Evolutionary conservation across 345 rosid species (phyloP), one percentile per base, ranked within the genome.

Genomic region (Moricandia arvensis): DNA sequence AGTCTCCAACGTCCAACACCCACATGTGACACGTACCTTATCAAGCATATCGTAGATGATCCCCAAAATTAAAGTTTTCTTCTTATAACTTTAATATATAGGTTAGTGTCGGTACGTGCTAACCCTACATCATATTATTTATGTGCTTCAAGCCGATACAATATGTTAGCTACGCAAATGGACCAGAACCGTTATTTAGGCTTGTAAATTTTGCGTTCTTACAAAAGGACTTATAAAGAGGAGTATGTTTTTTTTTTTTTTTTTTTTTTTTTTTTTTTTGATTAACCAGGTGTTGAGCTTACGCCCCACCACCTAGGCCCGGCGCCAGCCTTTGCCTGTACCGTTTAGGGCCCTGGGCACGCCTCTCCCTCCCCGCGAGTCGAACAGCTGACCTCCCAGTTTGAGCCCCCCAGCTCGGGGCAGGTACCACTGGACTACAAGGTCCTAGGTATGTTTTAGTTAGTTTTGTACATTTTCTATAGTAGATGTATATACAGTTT

Each of bases 21-120:
- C 68, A 71, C 80, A 77, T 77, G 76, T 77, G 80, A 64, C 73
- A 72, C 76, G 80, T 77, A 65, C 76, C 54, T 15, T 47, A 49
- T 49, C 55, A 49, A 49, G 55, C 55, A 49, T 49, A 49, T 49
- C 21, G 55, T 49, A 49, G 66, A 71, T 37, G 68, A 21, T 69
- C 63, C 16, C 0, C 17, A 34, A 45, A 34, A 4, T 59, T 34
- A 49, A 68, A 75, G 34, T 26, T 16, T 68, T 7, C 62, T 16
- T 26, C 43, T 2, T 49, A 6, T 6, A 61, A 33, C 31, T 63
- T 63, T 57, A 17, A 37, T 34, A 13, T 37, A 5, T 26, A 51
- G 38, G 54, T 49, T 61, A 49, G 62, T 75, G 73, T 68, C 78
- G 78, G 72, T 66, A 59, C 51, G 60, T 58, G 51, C 30, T 38